phyloP scores from a whole-genome alignment of 2,329 filamentous ascomycete genomes.

The Paecilomyces fulvus region DNA sequence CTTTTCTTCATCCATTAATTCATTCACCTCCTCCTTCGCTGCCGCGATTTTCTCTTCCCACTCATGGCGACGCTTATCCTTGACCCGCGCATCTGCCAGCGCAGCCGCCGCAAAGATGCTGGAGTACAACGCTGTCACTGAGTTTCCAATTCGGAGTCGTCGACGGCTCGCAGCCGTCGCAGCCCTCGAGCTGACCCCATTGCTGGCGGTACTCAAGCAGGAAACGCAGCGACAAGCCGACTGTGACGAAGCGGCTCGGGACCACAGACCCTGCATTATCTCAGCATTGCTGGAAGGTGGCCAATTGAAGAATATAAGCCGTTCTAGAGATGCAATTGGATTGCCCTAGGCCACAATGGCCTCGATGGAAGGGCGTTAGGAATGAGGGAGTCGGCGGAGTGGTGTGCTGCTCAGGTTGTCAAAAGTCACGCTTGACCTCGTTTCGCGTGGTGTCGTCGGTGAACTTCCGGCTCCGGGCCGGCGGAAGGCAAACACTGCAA shows the following conservation, averaged over 20 bases:
- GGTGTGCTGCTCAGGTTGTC: constrained; percentile 1
- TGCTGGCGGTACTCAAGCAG: constrained; percentile 28
- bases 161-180: constrained; percentile 27
- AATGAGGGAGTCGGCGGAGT: constrained; percentile 1
- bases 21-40: constrained; percentile 33
- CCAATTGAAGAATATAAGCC: background rate
- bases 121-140: constrained; percentile 36
- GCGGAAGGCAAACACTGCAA: constrained; percentile 32
- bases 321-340: constrained; percentile 6
- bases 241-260: constrained; percentile 30
- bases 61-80: constrained; percentile 31
- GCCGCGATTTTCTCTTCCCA: constrained; percentile 35
- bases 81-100: constrained; percentile 31
- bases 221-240: constrained; percentile 35
- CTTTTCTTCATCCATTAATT: constrained; percentile 31
- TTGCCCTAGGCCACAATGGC: constrained; percentile 9
- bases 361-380: constrained; percentile 1
- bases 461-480: constrained; percentile 1
- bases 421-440: background rate
- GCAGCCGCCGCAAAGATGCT: constrained; percentile 36
- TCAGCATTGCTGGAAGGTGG: constrained; percentile 16
- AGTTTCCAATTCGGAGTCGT: constrained; percentile 34
- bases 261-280: constrained; percentile 39
- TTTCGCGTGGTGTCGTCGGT: background rate
- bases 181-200: constrained; percentile 26